phyloP scores from a whole-genome alignment of 768 basidiomycete species.

The Auriscalpium vulgare region DNA sequence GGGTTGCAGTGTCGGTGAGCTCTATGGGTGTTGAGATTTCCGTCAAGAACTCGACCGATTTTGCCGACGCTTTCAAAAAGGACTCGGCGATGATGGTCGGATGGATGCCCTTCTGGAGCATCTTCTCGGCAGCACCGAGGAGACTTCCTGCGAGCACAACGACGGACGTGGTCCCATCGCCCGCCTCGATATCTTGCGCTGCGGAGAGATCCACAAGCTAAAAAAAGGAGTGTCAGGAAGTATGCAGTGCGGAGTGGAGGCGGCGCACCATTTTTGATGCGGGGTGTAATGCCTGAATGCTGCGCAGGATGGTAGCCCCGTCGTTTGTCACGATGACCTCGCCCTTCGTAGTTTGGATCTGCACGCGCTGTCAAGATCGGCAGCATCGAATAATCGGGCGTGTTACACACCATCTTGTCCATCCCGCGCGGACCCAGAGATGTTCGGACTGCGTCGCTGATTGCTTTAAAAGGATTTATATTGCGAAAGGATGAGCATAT shows the following conservation, averaged over 20 bases:
- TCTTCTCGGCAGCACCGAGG: slow-evolving; percentile 91
- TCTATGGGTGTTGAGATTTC: slow-evolving; percentile 92
- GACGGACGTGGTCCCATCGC: slow-evolving; percentile 96
- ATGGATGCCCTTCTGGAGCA: slow-evolving; percentile 94
- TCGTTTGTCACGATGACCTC: slow-evolving; percentile 99
- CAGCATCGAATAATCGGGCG: background rate
- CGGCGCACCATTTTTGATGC: slow-evolving; percentile 90
- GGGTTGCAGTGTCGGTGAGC: slow-evolving; percentile 73
- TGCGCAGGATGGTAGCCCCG: slow-evolving; percentile 95
- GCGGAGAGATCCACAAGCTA: slow-evolving; percentile 96
- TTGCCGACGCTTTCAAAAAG: slow-evolving; percentile 86
- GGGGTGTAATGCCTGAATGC: slow-evolving; percentile 92
- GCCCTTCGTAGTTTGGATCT: slow-evolving; percentile 96
- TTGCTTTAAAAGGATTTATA: slow-evolving; percentile 44
- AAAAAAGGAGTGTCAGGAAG: background rate
- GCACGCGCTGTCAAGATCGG: background rate
- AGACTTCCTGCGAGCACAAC: slow-evolving; percentile 94
- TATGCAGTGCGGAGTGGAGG: background rate
- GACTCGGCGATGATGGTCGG: slow-evolving; percentile 95
- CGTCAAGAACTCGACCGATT: slow-evolving; percentile 89
- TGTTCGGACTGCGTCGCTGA: slow-evolving; percentile 95
- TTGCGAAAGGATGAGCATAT: slow-evolving; percentile 9
- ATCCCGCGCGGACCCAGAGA: slow-evolving; percentile 95
- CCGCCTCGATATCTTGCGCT: slow-evolving; percentile 97
- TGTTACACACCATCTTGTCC: slow-evolving; percentile 88